phyloP scores from a whole-genome alignment of 2,329 filamentous ascomycete genomes.

The Clonostachys solani region DNA sequence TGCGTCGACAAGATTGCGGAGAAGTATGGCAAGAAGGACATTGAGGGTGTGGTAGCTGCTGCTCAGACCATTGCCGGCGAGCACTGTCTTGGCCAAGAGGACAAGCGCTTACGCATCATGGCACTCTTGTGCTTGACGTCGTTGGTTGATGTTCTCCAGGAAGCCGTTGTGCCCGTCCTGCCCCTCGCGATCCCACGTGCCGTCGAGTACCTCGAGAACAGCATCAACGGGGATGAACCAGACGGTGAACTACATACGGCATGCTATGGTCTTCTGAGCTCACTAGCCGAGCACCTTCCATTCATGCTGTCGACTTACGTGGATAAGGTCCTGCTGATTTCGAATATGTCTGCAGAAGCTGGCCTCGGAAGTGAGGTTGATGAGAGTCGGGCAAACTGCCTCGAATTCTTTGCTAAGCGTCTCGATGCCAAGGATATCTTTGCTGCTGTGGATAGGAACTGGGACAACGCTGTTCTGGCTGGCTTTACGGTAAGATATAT shows the following conservation, averaged over 20 bases:
- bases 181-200: constrained; percentile 70
- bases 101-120: constrained; percentile 72
- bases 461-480: constrained; percentile 56
- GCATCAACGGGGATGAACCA: constrained; percentile 45
- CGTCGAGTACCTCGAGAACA: constrained; percentile 65
- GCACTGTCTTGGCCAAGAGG: constrained; percentile 70
- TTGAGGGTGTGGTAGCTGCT: constrained; percentile 69
- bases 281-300: constrained; percentile 77
- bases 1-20: constrained; percentile 93
- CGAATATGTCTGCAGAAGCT: constrained; percentile 65
- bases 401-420: constrained; percentile 71
- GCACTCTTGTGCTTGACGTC: constrained; percentile 87
- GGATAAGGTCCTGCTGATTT: constrained; percentile 66
- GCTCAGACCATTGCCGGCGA: constrained; percentile 73
- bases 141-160: constrained; percentile 81
- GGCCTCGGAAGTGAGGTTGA: constrained; percentile 58
- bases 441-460: constrained; percentile 67
- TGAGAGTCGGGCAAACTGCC: constrained; percentile 63
- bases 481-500: constrained; percentile 54
- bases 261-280: constrained; percentile 72
- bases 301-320: constrained; percentile 84
- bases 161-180: constrained; percentile 79
- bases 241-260: constrained; percentile 73
- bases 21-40: constrained; percentile 91
- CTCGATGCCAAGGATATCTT: constrained; percentile 76